A percentile compares a stretch with the other conserved stretches of the same genome.
These are phyloP conservation scores for Aristolochia fimbriata DNA, from an alignment of 164 flowering plant genomes.

Conservation along the genomic window DNA sequence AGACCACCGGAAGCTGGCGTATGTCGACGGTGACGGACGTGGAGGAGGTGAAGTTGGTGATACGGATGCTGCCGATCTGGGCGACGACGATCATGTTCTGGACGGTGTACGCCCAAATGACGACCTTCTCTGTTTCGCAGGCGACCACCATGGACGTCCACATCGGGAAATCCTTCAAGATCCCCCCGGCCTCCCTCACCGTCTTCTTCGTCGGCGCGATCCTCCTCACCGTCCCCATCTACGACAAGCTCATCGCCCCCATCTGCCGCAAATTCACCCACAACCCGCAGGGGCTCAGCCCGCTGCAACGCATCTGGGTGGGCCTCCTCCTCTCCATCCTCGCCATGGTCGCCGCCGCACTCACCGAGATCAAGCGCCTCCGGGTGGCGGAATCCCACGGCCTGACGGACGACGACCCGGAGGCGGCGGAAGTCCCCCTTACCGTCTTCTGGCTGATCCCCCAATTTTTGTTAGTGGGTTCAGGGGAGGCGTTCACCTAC, in stretches of 20 bases:
- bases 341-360: slow-evolving; percentile 66
- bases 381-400: slow-evolving; percentile 27
- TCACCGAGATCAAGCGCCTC: slow-evolving; percentile 49
- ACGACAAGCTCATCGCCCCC: slow-evolving; percentile 53
- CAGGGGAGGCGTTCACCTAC: slow-evolving; percentile 78
- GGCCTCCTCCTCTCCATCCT: slow-evolving; percentile 55
- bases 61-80: slow-evolving; percentile 64
- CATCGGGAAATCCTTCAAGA: slow-evolving; percentile 49
- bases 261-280: slow-evolving; percentile 18
- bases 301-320: slow-evolving; percentile 57
- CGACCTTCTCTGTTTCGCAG: slow-evolving; percentile 79
- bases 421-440: slow-evolving; percentile 33
- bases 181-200: slow-evolving; percentile 70
- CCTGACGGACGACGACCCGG: slow-evolving; percentile 22
- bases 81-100: slow-evolving; percentile 82
- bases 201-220: slow-evolving; percentile 76
- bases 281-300: slow-evolving; percentile 62
- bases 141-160: slow-evolving; percentile 78
- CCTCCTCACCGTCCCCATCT: slow-evolving; percentile 64
- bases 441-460: slow-evolving; percentile 70
- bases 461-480: slow-evolving; percentile 64
- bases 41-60: slow-evolving; percentile 30
- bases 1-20: slow-evolving; percentile 21
- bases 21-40: slow-evolving; percentile 41
- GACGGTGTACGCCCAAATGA: slow-evolving; percentile 86